These are phyloP conservation scores for Bolboschoenus planiculmis DNA, from an alignment of 176 grass and related monocot species.

Conservation along the genomic window DNA sequence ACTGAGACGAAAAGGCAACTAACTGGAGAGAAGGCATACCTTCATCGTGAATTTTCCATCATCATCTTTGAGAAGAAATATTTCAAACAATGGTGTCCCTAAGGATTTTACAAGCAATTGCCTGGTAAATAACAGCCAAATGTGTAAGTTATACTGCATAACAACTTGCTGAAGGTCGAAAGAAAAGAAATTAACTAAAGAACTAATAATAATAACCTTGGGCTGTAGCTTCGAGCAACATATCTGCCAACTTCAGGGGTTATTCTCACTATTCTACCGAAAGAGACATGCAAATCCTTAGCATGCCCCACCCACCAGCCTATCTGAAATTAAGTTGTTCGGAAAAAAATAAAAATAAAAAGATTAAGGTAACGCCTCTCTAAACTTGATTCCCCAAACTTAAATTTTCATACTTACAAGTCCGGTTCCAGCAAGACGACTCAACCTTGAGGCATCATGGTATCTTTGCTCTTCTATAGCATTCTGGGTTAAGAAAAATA, in stretches of 20 bases:
- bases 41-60: slow-evolving; percentile 56
- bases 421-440: slow-evolving; percentile 60
- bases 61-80: slow-evolving; percentile 75
- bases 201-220: slow-evolving; percentile 38
- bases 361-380: not conserved
- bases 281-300: slow-evolving; percentile 66
- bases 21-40: slow-evolving; percentile 38
- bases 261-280: slow-evolving; percentile 79
- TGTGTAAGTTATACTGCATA: slow-evolving; percentile 9
- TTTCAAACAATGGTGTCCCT: slow-evolving; percentile 79
- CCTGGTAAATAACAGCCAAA: slow-evolving; percentile 24
- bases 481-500: slow-evolving; percentile 27
- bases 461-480: slow-evolving; percentile 81
- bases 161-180: not conserved
- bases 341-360: not conserved
- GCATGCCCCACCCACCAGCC: slow-evolving; percentile 88
- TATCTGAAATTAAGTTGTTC: slow-evolving; percentile 52
- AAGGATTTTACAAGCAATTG: slow-evolving; percentile 76
- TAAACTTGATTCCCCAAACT: not conserved
- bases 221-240: slow-evolving; percentile 84
- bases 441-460: slow-evolving; percentile 78
- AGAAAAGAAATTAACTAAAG: not conserved
- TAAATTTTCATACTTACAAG: slow-evolving; percentile 41
- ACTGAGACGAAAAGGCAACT: slow-evolving; percentile 10
- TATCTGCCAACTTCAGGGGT: slow-evolving; percentile 75